phyloP scores from a whole-genome alignment of 2,329 filamentous ascomycete species.

The Botryotinia convoluta region DNA sequence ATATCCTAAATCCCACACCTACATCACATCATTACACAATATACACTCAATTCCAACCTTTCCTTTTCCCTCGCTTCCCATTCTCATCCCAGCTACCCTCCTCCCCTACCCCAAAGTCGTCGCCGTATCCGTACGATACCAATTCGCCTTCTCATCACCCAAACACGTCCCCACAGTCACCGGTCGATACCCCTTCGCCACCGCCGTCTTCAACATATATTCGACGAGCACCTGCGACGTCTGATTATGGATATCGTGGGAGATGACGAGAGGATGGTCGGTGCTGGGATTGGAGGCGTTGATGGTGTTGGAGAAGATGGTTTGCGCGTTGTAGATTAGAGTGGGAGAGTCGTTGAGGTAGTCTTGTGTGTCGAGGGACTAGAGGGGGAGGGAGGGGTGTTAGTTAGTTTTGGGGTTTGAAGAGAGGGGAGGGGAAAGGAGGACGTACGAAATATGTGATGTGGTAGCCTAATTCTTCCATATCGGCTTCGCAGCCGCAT shows the following conservation, averaged over 20 bases:
- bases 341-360: conserved; percentile 46
- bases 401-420: not conserved
- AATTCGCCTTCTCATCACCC: conserved; percentile 41
- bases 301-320: conserved; percentile 36
- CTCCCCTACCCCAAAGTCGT: not conserved
- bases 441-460: conserved; percentile 45
- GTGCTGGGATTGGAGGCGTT: conserved; percentile 18
- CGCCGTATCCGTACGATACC: conserved; percentile 40
- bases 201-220: conserved; percentile 36
- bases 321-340: conserved; percentile 46
- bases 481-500: conserved; percentile 40
- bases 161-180: conserved; percentile 48
- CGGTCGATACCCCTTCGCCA: conserved; percentile 38
- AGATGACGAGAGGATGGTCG: conserved; percentile 43
- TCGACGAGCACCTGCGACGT: conserved; percentile 34
- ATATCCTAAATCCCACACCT: not conserved
- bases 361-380: conserved; percentile 47
- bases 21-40: not conserved
- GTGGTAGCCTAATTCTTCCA: conserved; percentile 45
- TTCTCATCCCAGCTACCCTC: not conserved
- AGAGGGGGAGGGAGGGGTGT: not conserved
- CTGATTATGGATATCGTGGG: conserved; percentile 40
- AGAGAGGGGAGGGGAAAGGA: no score
- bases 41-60: no score
- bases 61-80: not conserved